These are phyloP conservation scores for Erysimum pusillum DNA, from an alignment of 441 rosid genomes.

Conservation along the genomic window DNA sequence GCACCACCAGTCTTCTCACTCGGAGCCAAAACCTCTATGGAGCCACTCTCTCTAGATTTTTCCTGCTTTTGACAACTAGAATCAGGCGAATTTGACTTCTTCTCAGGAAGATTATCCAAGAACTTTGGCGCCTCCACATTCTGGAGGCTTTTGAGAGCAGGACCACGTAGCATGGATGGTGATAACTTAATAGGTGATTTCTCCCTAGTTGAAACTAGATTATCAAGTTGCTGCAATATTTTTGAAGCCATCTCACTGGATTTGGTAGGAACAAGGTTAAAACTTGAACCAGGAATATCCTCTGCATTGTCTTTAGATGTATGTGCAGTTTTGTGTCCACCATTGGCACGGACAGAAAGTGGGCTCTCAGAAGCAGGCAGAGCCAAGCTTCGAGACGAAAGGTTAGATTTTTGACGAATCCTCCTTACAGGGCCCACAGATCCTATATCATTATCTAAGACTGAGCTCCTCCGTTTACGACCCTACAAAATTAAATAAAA, in stretches of 20 bases:
- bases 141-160: constrained; percentile 82
- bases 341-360: constrained; percentile 48
- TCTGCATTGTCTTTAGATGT: constrained; percentile 52
- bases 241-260: constrained; percentile 86
- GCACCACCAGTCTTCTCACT: constrained; percentile 49
- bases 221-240: constrained; percentile 80
- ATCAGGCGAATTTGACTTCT: constrained; percentile 48
- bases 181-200: constrained; percentile 83
- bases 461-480: constrained; percentile 81
- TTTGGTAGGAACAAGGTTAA: constrained; percentile 68
- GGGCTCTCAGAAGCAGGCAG: constrained; percentile 56
- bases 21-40: constrained; percentile 43
- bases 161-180: constrained; percentile 78
- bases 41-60: constrained; percentile 57
- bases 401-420: constrained; percentile 86
- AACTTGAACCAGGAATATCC: constrained; percentile 54
- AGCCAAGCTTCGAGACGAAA: constrained; percentile 59
- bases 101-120: constrained; percentile 57
- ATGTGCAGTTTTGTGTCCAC: constrained; percentile 42
- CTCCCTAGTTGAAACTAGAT: constrained; percentile 69
- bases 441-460: constrained; percentile 81
- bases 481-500: constrained; percentile 56
- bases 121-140: constrained; percentile 68
- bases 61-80: constrained; percentile 50
- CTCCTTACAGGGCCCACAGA: constrained; percentile 89